phyloP scores from a whole-genome alignment of 2,329 filamentous ascomycete species.

The Xylaria sp. region DNA sequence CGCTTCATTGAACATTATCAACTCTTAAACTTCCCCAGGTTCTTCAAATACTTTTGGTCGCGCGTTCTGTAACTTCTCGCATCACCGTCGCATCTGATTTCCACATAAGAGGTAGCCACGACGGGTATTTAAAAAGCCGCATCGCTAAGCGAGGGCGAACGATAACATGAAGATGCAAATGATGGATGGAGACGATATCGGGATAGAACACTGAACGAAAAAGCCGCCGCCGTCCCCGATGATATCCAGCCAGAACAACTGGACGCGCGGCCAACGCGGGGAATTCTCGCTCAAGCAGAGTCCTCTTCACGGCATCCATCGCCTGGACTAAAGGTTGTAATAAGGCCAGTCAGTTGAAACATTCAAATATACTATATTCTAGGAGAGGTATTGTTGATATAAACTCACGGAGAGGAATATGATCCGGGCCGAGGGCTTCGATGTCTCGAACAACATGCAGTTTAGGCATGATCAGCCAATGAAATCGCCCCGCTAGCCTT shows the following conservation, averaged over 20 bases:
- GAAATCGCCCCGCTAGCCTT: slow-evolving; percentile 16
- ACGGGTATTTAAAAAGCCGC: slow-evolving; percentile 38
- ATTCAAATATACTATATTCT: not conserved
- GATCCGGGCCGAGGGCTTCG: slow-evolving; percentile 16
- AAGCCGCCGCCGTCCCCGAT: slow-evolving; percentile 38
- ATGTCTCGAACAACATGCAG: slow-evolving; percentile 22
- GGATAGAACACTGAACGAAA: slow-evolving; percentile 34
- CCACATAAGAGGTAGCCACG: slow-evolving; percentile 42
- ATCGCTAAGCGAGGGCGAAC: slow-evolving; percentile 30
- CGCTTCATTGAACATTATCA: too few species aligned
- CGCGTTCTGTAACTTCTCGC: not conserved
- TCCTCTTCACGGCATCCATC: slow-evolving; percentile 21
- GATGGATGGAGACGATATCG: slow-evolving; percentile 41
- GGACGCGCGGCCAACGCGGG: not conserved
- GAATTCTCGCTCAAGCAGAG: slow-evolving; percentile 16
- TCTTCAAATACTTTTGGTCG: too few species aligned
- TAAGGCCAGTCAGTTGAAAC: too few species aligned
- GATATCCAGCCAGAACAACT: slow-evolving; percentile 31
- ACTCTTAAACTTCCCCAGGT: too few species aligned
- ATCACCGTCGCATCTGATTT: slow-evolving; percentile 36
- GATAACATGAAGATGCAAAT: slow-evolving; percentile 41
- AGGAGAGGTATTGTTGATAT: too few species aligned
- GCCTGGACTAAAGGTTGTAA: slow-evolving; percentile 6
- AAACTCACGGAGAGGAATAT: slow-evolving; percentile 8
- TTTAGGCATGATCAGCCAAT: slow-evolving; percentile 33